Conservation (phyloP, 192 early-diverging fungal species). For the Coemansia sp. region DNA sequence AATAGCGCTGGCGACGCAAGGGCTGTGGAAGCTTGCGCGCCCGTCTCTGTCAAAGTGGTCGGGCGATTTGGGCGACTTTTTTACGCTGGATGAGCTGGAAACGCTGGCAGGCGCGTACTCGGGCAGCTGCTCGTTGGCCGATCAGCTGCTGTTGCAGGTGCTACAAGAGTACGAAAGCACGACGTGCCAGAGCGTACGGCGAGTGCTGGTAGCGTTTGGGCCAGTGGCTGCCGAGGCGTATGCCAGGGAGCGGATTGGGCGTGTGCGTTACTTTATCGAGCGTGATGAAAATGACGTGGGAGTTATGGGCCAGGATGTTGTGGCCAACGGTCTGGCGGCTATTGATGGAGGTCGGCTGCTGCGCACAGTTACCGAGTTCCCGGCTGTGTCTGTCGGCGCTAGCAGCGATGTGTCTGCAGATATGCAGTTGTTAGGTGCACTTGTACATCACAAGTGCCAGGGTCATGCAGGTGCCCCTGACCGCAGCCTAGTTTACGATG, state of each 20-base stretch:
- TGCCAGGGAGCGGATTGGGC: slow-evolving; percentile 25
- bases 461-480: not conserved
- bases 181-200: slow-evolving; percentile 46
- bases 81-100: slow-evolving; percentile 48
- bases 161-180: slow-evolving; percentile 34
- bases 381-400: not conserved
- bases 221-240: slow-evolving; percentile 24
- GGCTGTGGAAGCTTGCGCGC: slow-evolving; percentile 36
- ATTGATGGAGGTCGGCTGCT: slow-evolving; percentile 29
- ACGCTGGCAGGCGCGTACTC: slow-evolving; percentile 36
- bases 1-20: slow-evolving; percentile 15
- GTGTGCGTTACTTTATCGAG: slow-evolving; percentile 32
- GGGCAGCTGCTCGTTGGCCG: slow-evolving; percentile 29
- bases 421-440: not conserved
- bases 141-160: slow-evolving; percentile 27
- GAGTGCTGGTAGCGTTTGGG: slow-evolving; percentile 44
- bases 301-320: slow-evolving; percentile 27
- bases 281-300: slow-evolving; percentile 48
- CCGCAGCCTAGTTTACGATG: slow-evolving; percentile 26
- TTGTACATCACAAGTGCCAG: not conserved
- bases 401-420: not conserved
- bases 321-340: slow-evolving; percentile 24
- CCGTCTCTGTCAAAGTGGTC: slow-evolving; percentile 51
- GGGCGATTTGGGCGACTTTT: slow-evolving; percentile 35
- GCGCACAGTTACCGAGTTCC: slow-evolving; percentile 40